phyloP scores from a whole-genome alignment of 331 rosid species.

The Quercus tomentella region DNA sequence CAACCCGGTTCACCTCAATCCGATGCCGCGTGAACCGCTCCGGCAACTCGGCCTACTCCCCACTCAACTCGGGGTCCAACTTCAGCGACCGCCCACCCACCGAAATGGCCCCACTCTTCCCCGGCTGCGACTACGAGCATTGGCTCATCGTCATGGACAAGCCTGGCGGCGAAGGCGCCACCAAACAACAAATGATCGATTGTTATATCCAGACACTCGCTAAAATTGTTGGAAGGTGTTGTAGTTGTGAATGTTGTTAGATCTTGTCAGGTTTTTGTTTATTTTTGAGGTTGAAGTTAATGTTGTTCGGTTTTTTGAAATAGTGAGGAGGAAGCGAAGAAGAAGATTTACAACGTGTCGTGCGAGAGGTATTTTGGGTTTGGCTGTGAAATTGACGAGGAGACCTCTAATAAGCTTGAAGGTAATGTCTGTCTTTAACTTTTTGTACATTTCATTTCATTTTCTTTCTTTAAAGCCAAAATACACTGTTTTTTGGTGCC shows the following conservation, averaged over 20 bases:
- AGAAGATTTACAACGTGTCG: slow-evolving; percentile 83
- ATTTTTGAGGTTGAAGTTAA: not conserved
- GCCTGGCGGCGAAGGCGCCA: slow-evolving; percentile 73
- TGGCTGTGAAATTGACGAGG: slow-evolving; percentile 79
- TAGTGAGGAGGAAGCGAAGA: slow-evolving; percentile 87
- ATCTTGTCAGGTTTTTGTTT: not conserved
- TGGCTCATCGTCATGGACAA: slow-evolving; percentile 84
- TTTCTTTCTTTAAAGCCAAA: too few species aligned
- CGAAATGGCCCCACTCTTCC: slow-evolving; percentile 89
- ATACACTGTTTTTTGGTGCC: too few species aligned
- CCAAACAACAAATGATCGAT: slow-evolving; percentile 74
- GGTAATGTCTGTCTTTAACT: slow-evolving; percentile 33
- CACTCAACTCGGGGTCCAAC: slow-evolving; percentile 56
- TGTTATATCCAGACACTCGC: slow-evolving; percentile 66
- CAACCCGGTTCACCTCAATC: slow-evolving; percentile 39
- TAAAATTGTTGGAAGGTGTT: slow-evolving; percentile 58
- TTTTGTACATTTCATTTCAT: not conserved
- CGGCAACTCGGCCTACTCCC: slow-evolving; percentile 70
- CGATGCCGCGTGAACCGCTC: slow-evolving; percentile 70
- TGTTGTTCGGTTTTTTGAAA: not conserved
- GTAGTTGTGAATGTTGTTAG: too few species aligned
- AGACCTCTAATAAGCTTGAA: slow-evolving; percentile 85
- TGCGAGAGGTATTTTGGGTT: slow-evolving; percentile 82
- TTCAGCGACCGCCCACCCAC: slow-evolving; percentile 85
- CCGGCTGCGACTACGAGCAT: slow-evolving; percentile 86